Base-by-base conservation (phyloP, 805 yeast genomes). In the Metschnikowia orientalis region DNA sequence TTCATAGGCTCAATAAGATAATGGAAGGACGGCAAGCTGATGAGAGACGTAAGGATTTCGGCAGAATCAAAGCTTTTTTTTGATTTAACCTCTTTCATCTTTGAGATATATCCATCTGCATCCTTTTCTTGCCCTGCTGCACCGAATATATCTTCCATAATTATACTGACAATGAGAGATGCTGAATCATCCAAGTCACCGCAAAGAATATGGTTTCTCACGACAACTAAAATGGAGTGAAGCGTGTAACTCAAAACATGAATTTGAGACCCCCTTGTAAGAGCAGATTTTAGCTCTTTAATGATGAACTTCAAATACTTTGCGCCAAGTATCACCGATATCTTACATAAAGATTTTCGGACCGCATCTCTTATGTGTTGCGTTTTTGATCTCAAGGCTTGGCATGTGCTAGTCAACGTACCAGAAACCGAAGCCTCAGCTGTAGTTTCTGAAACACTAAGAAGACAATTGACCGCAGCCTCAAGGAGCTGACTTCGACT, bases 131-230 rank as follows among this genome's bases (percentile, higher is more conserved):
- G 82, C 21, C 95, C 95, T 3, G 95, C 84, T 7, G 81, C 73
- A 15, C 98, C 98, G 57, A 92, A 89, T 4, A 79, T 73, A 51
- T 90, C 96, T 51, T 88, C 95, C 95, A 90, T 90, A 14, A 89
- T 69, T 10, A 87, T 66, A 14, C 75, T 78, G 45, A 81, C 79
- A 8, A 89, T 60, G 34, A 81, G 47, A 2, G 62, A 61, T 4
- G 81, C 74, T 8, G 77, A 68, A 9, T 75, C 79, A 54, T 88
- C 92, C 26, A 90, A 61, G 38, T 85, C 95, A 6, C 95, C 94
- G 43, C 75, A 82, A 0, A 51, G 38, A 26, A 85, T 56, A 4
- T 45, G 40, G 4, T 57, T 65, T 5, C 62, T 55, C 44, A 84
- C 59, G 6, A 75, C 69, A 2, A 73, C 73, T 33, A 92, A 58